These are phyloP conservation scores for Trichosporon coremiiforme DNA, from an alignment of 1,284 basidiomycete species.

Conservation along the genomic window DNA sequence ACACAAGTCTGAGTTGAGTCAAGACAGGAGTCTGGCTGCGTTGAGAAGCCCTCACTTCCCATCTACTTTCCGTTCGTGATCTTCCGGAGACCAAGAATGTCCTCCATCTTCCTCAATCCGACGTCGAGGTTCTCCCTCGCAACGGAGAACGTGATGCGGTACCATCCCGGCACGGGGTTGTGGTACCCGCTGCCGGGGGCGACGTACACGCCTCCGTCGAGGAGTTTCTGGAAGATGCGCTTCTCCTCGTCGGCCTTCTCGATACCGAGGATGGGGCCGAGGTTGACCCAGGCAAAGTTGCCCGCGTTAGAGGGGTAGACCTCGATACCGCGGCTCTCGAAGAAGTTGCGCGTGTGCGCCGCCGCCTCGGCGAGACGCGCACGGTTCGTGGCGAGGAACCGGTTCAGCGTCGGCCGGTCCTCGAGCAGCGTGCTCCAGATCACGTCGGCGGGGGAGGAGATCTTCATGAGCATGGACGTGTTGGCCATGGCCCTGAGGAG, in stretches of 20 bases:
- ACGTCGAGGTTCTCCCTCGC: conserved; percentile 47
- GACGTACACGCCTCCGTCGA: conserved; percentile 54
- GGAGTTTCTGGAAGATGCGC: conserved; percentile 50
- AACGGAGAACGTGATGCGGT: conserved; percentile 50
- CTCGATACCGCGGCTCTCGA: conserved; percentile 44
- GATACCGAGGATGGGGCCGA: conserved; percentile 46
- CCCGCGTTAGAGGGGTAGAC: conserved; percentile 54
- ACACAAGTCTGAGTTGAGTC: background rate
- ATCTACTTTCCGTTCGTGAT: background rate
- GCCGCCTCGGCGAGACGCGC: conserved; percentile 48
- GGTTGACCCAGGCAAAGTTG: conserved; percentile 53
- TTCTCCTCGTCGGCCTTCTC: conserved; percentile 45
- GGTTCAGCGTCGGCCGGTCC: conserved; percentile 37
- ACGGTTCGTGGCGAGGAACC: conserved; percentile 48
- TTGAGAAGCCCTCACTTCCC: conserved; percentile 32
- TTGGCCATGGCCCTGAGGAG: conserved; percentile 54
- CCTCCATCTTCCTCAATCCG: conserved; percentile 45
- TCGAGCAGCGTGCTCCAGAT: conserved; percentile 48
- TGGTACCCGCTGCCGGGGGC: conserved; percentile 52
- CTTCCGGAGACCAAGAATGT: conserved; percentile 31
- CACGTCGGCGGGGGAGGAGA: conserved; percentile 52
- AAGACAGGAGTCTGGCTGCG: background rate
- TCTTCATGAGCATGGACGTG: conserved; percentile 54
- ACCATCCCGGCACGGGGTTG: conserved; percentile 47
- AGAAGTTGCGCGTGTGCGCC: conserved; percentile 47